Conservation (phyloP, 805 yeast genomes). For the Candida sakaeoensis region DNA sequence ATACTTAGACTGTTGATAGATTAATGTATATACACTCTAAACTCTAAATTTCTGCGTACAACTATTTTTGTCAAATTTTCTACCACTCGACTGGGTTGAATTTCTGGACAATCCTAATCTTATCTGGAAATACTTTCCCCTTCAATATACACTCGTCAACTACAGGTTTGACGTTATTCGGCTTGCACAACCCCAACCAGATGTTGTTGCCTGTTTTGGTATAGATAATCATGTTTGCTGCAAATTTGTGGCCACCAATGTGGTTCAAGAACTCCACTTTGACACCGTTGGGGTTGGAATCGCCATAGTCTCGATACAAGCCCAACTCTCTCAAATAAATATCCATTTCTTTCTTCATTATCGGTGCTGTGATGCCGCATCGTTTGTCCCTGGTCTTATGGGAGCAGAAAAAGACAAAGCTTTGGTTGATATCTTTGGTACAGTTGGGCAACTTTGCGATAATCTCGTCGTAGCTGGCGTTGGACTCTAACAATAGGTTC, state of each 20-base stretch:
- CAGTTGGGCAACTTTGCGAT: constrained; percentile 15
- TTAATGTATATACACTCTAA: too few species aligned
- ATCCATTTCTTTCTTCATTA: constrained; percentile 78
- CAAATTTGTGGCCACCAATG: constrained; percentile 94
- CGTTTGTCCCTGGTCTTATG: constrained; percentile 88
- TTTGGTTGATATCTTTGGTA: constrained; percentile 26
- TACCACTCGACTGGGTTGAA: constrained; percentile 53
- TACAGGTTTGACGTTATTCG: constrained; percentile 69
- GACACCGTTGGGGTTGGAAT: constrained; percentile 72
- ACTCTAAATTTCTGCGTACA: too few species aligned
- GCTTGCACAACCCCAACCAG: constrained; percentile 86
- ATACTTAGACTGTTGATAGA: constrained; percentile 29
- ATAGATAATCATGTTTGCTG: constrained; percentile 84
- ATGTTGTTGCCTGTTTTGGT: constrained; percentile 68
- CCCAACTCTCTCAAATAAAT: constrained; percentile 66
- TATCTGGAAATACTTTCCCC: constrained; percentile 67
- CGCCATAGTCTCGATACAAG: constrained; percentile 72
- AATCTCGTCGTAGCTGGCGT: constrained; percentile 10
- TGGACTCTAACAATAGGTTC: constrained; percentile 37
- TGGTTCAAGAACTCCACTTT: constrained; percentile 72
- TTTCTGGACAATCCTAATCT: constrained; percentile 59
- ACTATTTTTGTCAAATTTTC: background rate
- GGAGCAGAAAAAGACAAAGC: constrained; percentile 76
- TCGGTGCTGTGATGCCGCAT: constrained; percentile 93
- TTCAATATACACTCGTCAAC: constrained; percentile 73